These are phyloP conservation scores for Penicillium bialowiezense DNA, from an alignment of 495 filamentous ascomycete species.

Conservation along the genomic window DNA sequence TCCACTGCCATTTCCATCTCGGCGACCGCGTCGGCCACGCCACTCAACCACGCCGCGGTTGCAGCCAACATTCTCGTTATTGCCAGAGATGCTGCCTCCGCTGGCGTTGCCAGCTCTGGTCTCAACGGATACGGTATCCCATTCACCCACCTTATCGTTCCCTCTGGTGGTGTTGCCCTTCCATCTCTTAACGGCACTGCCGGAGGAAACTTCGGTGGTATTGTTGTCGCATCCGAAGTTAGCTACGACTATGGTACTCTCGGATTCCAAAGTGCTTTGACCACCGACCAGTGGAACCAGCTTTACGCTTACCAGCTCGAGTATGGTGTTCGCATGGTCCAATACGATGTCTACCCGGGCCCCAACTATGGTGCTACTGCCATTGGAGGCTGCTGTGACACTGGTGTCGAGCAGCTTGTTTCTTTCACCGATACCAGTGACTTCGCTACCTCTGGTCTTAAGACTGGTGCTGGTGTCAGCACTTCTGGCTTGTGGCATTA, in stretches of 20 bases:
- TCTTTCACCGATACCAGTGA: slow-evolving; percentile 45
- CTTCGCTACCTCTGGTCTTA: slow-evolving; percentile 51
- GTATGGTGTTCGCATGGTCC: slow-evolving; percentile 61
- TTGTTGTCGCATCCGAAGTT: slow-evolving; percentile 55
- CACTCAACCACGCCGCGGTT: slow-evolving; percentile 24
- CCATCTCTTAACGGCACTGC: slow-evolving; percentile 47
- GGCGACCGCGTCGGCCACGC: slow-evolving; percentile 18
- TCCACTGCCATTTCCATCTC: slow-evolving; percentile 18
- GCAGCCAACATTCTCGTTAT: slow-evolving; percentile 56
- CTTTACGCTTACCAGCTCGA: slow-evolving; percentile 56
- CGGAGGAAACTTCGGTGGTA: slow-evolving; percentile 55
- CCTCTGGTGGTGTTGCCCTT: slow-evolving; percentile 47
- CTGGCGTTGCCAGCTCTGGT: slow-evolving; percentile 46
- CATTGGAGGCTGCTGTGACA: slow-evolving; percentile 44
- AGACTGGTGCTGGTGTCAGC: slow-evolving; percentile 48
- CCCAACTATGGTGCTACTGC: slow-evolving; percentile 46
- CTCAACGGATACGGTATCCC: slow-evolving; percentile 63
- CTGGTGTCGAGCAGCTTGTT: slow-evolving; percentile 50
- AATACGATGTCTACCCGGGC: slow-evolving; percentile 55
- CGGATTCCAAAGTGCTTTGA: slow-evolving; percentile 53
- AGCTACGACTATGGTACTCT: slow-evolving; percentile 49
- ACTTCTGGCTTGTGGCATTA: slow-evolving; percentile 57
- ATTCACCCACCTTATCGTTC: slow-evolving; percentile 52
- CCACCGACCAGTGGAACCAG: slow-evolving; percentile 53
- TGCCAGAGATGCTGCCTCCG: slow-evolving; percentile 48